Conservation (phyloP, 768 basidiomycete species). For the Lactarius pseudohatsudake region DNA sequence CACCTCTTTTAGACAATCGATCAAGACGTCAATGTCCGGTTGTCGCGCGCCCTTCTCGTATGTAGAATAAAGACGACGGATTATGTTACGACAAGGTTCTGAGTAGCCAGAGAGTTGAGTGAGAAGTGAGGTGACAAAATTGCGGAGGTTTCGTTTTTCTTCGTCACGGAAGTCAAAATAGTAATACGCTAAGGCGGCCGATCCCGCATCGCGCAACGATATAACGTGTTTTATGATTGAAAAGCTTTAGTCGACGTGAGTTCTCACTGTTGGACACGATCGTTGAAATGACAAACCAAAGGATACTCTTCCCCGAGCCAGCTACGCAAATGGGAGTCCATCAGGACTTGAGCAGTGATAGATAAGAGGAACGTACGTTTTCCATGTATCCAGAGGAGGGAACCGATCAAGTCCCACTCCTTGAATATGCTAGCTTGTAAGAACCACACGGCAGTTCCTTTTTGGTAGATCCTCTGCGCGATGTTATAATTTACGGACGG, state of each 20-base stretch:
- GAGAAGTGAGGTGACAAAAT: neutral
- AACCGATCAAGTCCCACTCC: neutral
- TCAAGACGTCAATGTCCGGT: neutral
- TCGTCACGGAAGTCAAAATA: neutral
- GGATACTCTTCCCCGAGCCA: neutral
- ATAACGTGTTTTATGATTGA: neutral
- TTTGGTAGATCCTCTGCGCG: neutral
- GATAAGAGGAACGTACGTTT: neutral
- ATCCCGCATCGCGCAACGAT: neutral
- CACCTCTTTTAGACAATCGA: neutral
- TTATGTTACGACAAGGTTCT: neutral
- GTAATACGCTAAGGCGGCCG: neutral
- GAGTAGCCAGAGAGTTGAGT: neutral
- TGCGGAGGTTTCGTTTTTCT: neutral
- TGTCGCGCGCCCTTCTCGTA: neutral
- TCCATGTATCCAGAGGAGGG: neutral
- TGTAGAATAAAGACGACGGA: neutral
- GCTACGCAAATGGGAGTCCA: neutral
- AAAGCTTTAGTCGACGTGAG: neutral
- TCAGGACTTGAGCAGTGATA: neutral
- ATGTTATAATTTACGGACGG: neutral
- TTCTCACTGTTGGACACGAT: neutral
- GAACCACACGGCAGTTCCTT: neutral
- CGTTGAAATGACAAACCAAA: neutral
- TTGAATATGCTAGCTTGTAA: neutral